Conservation (phyloP, 1,284 basidiomycete species). For the Apiotrichum brassicae region DNA sequence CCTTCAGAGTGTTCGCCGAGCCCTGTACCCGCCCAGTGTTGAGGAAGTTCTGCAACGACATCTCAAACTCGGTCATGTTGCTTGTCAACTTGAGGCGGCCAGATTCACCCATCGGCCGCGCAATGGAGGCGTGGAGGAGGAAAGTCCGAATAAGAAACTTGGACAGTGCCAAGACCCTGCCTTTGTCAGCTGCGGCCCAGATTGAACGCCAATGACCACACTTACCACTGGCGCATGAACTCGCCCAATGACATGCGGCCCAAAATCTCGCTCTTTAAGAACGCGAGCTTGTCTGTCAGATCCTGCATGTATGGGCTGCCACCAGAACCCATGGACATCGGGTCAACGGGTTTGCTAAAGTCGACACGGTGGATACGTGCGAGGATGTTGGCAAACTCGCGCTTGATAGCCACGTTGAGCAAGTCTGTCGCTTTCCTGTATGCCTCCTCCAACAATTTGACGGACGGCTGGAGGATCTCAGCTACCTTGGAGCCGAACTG, state of each 20-base stretch:
- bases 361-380: conserved; percentile 75
- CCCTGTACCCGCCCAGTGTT: conserved; percentile 50
- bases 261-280: conserved; percentile 69
- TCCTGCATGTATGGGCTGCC: conserved; percentile 84
- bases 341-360: conserved; percentile 63
- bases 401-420: conserved; percentile 63
- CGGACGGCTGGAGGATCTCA: conserved; percentile 56
- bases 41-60: conserved; percentile 73
- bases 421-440: conserved; percentile 65
- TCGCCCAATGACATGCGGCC: conserved; percentile 65
- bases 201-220: conserved; percentile 2
- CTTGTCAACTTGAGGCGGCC: conserved; percentile 85
- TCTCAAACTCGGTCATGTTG: conserved; percentile 94
- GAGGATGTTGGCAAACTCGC: conserved; percentile 70
- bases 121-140: conserved; percentile 81
- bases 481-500: conserved; percentile 65
- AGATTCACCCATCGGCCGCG: conserved; percentile 75
- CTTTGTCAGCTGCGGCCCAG: neutral
- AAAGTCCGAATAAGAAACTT: conserved; percentile 74
- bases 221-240: conserved; percentile 63
- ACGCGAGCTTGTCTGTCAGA: conserved; percentile 72
- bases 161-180: conserved; percentile 62
- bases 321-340: conserved; percentile 56
- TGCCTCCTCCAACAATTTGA: conserved; percentile 55
- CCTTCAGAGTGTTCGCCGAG: conserved; percentile 56